Conservation (phyloP, 2,329 filamentous ascomycete genomes). For the Lachnellula suecica region DNA sequence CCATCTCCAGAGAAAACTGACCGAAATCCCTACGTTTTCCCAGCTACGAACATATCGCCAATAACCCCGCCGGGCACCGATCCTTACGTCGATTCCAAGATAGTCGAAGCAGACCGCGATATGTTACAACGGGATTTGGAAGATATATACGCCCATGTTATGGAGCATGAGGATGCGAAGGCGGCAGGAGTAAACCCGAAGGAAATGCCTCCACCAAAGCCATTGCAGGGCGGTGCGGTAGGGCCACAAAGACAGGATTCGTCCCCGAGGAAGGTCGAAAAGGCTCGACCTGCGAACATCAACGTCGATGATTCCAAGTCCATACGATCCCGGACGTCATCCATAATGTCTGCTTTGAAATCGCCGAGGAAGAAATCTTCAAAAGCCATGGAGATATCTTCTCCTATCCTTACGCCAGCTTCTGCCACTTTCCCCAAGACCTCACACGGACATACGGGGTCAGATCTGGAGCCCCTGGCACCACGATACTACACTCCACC, state of each 20-base stretch:
- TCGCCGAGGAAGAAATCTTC: constrained; percentile 47
- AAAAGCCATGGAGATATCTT: constrained; percentile 57
- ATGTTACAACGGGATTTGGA: constrained; percentile 83
- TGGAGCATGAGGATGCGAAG: constrained; percentile 80
- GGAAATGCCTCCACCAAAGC: constrained; percentile 35
- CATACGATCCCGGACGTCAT: constrained; percentile 56
- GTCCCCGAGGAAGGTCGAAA: constrained; percentile 44
- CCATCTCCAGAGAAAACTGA: constrained; percentile 43
- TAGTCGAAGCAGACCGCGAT: constrained; percentile 72
- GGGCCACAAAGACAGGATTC: constrained; percentile 30
- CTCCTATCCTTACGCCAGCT: constrained; percentile 64
- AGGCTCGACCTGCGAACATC: constrained; percentile 44
- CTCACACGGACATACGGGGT: constrained; percentile 46
- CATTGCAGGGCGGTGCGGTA: constrained; percentile 27
- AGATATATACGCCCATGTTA: constrained; percentile 85
- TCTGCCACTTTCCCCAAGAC: constrained; percentile 55
- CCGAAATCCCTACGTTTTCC: constrained; percentile 44
- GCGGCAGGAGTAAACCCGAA: constrained; percentile 52
- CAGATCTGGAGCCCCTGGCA: constrained; percentile 57
- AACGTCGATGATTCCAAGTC: constrained; percentile 41
- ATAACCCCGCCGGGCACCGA: constrained; percentile 42
- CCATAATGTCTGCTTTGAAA: constrained; percentile 59
- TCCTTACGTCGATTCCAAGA: constrained; percentile 71
- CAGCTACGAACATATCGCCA: constrained; percentile 37
- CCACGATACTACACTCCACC: constrained; percentile 58